Evolutionary conservation across 2,329 filamentous ascomycete genomes (phyloP).

Genomic region (Fusarium papillatum): DNA sequence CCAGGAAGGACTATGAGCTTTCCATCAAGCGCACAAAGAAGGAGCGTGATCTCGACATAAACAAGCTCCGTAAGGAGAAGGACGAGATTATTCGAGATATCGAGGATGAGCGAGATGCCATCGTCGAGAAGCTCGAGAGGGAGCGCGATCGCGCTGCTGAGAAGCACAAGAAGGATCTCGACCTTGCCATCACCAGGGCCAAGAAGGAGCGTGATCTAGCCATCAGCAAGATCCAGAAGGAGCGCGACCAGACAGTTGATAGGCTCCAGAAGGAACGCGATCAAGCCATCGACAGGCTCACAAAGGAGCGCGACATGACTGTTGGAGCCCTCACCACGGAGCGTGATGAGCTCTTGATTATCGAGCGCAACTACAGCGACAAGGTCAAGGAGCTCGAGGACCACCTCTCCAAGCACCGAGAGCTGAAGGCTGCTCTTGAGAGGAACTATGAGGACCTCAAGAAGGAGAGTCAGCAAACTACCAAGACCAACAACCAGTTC

Average conservation of each 20-base stretch:
- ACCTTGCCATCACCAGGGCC: conserved; percentile 34
- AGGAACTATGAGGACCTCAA: conserved; percentile 44
- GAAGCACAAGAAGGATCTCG: conserved; percentile 40
- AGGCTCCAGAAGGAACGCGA: conserved; percentile 39
- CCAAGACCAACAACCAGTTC: conserved; percentile 24
- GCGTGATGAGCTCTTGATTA: conserved; percentile 40
- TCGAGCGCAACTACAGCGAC: conserved; percentile 34
- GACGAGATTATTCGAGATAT: conserved; percentile 33
- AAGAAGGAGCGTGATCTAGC: conserved; percentile 41
- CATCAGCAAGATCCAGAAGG: conserved; percentile 35
- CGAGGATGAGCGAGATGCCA: conserved; percentile 35
- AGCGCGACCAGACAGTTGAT: conserved; percentile 37
- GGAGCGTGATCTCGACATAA: conserved; percentile 32
- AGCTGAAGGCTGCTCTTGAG: conserved; percentile 43
- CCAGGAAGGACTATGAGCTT: conserved; percentile 33
- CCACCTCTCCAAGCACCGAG: conserved; percentile 40
- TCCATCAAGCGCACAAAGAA: conserved; percentile 30
- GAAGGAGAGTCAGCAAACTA: conserved; percentile 33
- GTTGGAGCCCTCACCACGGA: conserved; percentile 39
- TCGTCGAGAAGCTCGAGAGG: conserved; percentile 34
- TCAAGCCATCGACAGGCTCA: conserved; percentile 31
- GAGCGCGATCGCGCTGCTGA: conserved; percentile 33
- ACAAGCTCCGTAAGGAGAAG: conserved; percentile 33
- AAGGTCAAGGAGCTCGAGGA: conserved; percentile 46
- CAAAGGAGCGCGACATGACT: conserved; percentile 37